Evolutionary conservation across 2,329 filamentous ascomycete species (phyloP).

Genomic region (Aurifilum marmelostoma): DNA sequence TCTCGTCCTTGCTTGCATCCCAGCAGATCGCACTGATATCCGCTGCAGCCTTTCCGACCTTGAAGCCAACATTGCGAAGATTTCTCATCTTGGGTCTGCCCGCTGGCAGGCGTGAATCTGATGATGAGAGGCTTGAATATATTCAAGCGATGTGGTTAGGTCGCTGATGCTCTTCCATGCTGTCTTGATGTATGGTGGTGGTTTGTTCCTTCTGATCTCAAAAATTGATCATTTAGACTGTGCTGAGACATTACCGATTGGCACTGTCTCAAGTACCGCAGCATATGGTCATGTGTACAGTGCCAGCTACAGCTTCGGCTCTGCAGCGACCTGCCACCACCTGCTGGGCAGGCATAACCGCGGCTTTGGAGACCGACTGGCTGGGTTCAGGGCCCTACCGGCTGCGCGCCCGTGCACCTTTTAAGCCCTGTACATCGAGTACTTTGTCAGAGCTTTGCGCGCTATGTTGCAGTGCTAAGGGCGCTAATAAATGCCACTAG

Average conservation of each 20-base stretch:
- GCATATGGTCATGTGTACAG: not conserved
- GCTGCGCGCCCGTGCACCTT: not conserved
- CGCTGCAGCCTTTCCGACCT: slow-evolving; percentile 62
- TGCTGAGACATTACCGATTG: not conserved
- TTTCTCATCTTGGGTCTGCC: slow-evolving; percentile 72
- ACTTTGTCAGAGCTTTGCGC: not conserved
- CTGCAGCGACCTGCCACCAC: not conserved
- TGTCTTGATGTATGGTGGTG: slow-evolving; percentile 7
- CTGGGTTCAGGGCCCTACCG: not conserved
- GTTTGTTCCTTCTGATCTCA: slow-evolving; percentile 7
- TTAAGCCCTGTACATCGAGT: not conserved
- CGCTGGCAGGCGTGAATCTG: not conserved
- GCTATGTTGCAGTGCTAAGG: not conserved
- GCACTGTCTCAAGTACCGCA: not conserved
- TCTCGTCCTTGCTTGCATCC: slow-evolving; percentile 77
- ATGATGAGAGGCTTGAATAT: not conserved
- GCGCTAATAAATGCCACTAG: not conserved
- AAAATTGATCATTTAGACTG: slow-evolving; percentile 16
- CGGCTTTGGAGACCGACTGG: not conserved
- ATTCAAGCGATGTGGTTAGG: slow-evolving; percentile 1
- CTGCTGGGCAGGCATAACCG: not conserved
- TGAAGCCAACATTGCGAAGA: slow-evolving; percentile 75
- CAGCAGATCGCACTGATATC: slow-evolving; percentile 79
- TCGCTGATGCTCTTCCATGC: not conserved
- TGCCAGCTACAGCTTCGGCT: not conserved